phyloP scores from a whole-genome alignment of 1,284 basidiomycete species.

The Sparassis latifolia region DNA sequence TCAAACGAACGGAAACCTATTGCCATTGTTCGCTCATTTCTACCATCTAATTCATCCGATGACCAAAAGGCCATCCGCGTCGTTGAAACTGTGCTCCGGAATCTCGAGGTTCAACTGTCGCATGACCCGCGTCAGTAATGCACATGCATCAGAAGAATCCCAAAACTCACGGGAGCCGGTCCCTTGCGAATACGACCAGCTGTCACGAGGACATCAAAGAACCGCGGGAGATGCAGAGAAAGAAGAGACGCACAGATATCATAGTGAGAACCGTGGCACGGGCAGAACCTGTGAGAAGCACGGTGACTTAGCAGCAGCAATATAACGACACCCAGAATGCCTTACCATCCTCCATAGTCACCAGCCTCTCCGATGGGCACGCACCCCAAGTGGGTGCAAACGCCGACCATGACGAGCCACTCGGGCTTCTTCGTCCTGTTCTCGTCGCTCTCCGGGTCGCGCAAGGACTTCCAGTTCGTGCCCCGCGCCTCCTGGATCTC shows the following conservation, averaged over 20 bases:
- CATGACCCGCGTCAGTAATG: slow-evolving; percentile 34
- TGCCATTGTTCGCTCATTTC: slow-evolving; percentile 9
- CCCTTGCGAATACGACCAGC: slow-evolving; percentile 94
- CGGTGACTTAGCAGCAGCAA: neutral
- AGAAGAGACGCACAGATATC: slow-evolving; percentile 67
- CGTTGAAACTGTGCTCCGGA: slow-evolving; percentile 82
- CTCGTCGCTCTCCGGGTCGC: slow-evolving; percentile 92
- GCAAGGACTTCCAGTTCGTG: slow-evolving; percentile 80
- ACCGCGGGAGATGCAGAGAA: slow-evolving; percentile 1
- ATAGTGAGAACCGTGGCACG: slow-evolving; percentile 98
- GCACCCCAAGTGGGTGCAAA: slow-evolving; percentile 98
- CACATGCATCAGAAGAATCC: slow-evolving; percentile 1
- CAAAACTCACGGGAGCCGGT: slow-evolving; percentile 74
- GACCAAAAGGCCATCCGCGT: slow-evolving; percentile 83
- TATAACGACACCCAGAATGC: neutral
- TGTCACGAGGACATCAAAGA: slow-evolving; percentile 23
- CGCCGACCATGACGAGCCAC: slow-evolving; percentile 97
- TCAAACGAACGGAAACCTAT: no score
- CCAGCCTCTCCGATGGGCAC: slow-evolving; percentile 98
- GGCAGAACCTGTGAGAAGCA: slow-evolving; percentile 68
- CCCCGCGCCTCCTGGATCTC: slow-evolving; percentile 94
- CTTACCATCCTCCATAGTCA: slow-evolving; percentile 94
- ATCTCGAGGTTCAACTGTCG: slow-evolving; percentile 83
- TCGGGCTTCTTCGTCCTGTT: slow-evolving; percentile 90
- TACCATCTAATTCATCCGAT: slow-evolving; percentile 64